Evolutionary conservation across 2,329 filamentous ascomycete genomes (phyloP).

Genomic region (Herpotrichia juniperi): DNA sequence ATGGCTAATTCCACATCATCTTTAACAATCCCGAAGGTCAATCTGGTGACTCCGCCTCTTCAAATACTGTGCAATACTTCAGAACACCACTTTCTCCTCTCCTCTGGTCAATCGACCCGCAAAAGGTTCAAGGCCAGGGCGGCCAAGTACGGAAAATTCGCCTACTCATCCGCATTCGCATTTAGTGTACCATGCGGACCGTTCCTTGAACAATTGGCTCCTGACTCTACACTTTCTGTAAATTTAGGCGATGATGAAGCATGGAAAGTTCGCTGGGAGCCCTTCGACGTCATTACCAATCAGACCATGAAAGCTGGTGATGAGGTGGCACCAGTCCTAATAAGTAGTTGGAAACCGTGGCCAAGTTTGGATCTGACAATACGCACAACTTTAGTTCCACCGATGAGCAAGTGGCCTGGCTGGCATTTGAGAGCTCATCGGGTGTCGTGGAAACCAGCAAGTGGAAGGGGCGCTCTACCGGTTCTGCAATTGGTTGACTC

Average conservation of each 20-base stretch:
- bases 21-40: slow-evolving; percentile 9
- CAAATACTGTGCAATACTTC: slow-evolving; percentile 51
- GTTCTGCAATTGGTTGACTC: slow-evolving; percentile 14
- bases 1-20: not conserved
- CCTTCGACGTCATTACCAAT: slow-evolving; percentile 12
- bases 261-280: slow-evolving; percentile 29
- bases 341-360: slow-evolving; percentile 21
- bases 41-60: slow-evolving; percentile 30
- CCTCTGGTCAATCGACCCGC: slow-evolving; percentile 15
- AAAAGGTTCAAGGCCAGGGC: slow-evolving; percentile 22
- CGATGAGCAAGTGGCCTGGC: slow-evolving; percentile 13
- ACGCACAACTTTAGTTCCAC: slow-evolving; percentile 12
- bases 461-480: not conserved
- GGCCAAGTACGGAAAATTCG: slow-evolving; percentile 27
- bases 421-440: slow-evolving; percentile 23
- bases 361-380: slow-evolving; percentile 6
- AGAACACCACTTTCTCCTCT: slow-evolving; percentile 21
- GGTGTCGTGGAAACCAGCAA: not conserved
- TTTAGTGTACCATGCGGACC: slow-evolving; percentile 53
- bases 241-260: slow-evolving; percentile 21
- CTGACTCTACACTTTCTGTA: slow-evolving; percentile 28
- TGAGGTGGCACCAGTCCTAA: slow-evolving; percentile 5
- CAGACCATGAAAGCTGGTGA: slow-evolving; percentile 1
- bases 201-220: slow-evolving; percentile 36
- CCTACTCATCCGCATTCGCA: slow-evolving; percentile 54